A percentile compares a stretch with the other conserved stretches of the same genome.
Conservation (phyloP, 768 basidiomycete genomes). For the Cystoderma amianthinum region DNA sequence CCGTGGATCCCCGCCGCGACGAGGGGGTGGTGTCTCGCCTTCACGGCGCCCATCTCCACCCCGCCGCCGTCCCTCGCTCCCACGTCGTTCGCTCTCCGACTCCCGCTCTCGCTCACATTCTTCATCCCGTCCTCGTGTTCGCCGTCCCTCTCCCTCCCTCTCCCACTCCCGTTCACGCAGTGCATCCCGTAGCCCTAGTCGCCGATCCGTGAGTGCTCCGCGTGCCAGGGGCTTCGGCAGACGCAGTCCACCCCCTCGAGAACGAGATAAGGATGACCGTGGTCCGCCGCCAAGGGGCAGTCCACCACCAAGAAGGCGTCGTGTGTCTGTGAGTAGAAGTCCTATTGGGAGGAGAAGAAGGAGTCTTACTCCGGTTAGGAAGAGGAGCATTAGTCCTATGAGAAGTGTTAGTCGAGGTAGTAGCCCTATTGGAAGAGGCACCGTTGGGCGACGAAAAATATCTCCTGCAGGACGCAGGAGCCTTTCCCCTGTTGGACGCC, state of each 20-base stretch:
- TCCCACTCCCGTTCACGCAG: constrained; percentile 51
- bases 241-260: constrained; percentile 49
- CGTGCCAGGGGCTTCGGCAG: constrained; percentile 32
- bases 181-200: too few relatives aligned
- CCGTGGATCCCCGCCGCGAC: constrained; percentile 28
- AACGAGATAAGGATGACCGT: constrained; percentile 29
- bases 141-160: constrained; percentile 39
- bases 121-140: constrained; percentile 24
- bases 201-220: too few relatives aligned
- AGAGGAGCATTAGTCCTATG: neutral
- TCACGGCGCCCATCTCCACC: constrained; percentile 12
- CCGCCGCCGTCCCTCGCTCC: constrained; percentile 4
- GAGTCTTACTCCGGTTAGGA: constrained; percentile 15
- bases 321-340: constrained; percentile 22
- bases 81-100: neutral
- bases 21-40: constrained; percentile 10
- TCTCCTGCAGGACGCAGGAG: too few relatives aligned
- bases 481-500: too few relatives aligned
- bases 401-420: constrained; percentile 21
- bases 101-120: constrained; percentile 36
- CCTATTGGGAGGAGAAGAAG: constrained; percentile 26
- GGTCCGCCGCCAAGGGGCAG: constrained; percentile 21
- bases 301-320: neutral
- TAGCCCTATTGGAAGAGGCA: too few relatives aligned
- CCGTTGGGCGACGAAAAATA: too few relatives aligned